Percentiles rank a stretch among this genome's conserved stretches.
Evolutionary conservation across 2,329 filamentous ascomycete genomes (phyloP).

Genomic region (Epichloe uncinata): DNA sequence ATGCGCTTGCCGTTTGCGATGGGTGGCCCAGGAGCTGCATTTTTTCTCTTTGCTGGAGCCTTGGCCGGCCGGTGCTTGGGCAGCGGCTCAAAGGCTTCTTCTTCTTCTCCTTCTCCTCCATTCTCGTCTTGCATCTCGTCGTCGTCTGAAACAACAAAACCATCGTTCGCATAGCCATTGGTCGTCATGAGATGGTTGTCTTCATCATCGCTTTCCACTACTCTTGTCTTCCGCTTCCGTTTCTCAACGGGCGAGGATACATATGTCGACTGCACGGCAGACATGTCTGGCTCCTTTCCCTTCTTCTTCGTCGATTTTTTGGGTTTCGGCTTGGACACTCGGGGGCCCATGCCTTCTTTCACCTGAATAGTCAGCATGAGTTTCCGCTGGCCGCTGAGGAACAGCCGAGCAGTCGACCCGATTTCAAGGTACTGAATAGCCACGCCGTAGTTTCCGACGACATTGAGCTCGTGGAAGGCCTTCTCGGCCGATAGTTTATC

Average conservation of each 20-base stretch:
- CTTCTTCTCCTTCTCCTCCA: slow-evolving; percentile 24
- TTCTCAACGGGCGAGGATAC: slow-evolving; percentile 39
- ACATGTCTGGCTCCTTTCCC: slow-evolving; percentile 20
- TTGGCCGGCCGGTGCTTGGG: slow-evolving; percentile 24
- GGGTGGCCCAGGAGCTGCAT: slow-evolving; percentile 32
- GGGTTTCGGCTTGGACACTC: slow-evolving; percentile 17
- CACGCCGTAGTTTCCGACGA: slow-evolving; percentile 41
- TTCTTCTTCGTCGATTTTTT: slow-evolving; percentile 27
- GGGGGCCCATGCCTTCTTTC: slow-evolving; percentile 16
- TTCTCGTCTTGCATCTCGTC: slow-evolving; percentile 17
- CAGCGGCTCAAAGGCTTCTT: slow-evolving; percentile 32
- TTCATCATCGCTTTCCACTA: slow-evolving; percentile 19
- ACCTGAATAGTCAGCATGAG: slow-evolving; percentile 32
- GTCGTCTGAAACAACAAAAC: slow-evolving; percentile 32
- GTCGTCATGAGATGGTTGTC: slow-evolving; percentile 27
- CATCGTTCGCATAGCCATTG: slow-evolving; percentile 35
- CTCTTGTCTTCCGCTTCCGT: slow-evolving; percentile 15
- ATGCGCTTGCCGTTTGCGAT: slow-evolving; percentile 45
- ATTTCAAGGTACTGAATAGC: slow-evolving; percentile 57
- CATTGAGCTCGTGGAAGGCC: slow-evolving; percentile 57
- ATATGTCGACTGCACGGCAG: slow-evolving; percentile 31
- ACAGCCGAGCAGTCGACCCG: slow-evolving; percentile 28
- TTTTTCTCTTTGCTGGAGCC: slow-evolving; percentile 13
- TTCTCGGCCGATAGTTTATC: slow-evolving; percentile 61
- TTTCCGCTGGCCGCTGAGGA: slow-evolving; percentile 30